Evolutionary conservation across 345 rosid species (phyloP), one percentile per base, ranked within the genome.

Genomic region (Odontarrhena argentea): DNA sequence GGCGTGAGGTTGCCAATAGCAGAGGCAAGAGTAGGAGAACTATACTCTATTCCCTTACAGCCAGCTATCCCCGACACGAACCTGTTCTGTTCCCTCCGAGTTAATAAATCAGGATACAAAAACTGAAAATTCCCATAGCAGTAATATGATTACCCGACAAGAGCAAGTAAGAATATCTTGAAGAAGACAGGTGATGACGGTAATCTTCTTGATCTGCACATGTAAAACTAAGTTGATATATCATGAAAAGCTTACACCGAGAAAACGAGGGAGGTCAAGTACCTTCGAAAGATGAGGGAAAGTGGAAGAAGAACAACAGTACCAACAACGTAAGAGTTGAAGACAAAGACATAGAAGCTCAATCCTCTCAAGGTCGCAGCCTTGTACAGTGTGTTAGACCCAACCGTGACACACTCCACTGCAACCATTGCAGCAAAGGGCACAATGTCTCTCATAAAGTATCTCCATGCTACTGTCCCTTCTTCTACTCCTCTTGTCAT

Each of bases 361-460:
- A 83, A 80, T 52, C 87, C 87, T 48, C 69, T 35, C 63, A 83
- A 64, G 60, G 84, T 48, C 3, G 52, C 87, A 25, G 76, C 83
- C 62, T 83, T 83, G 52, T 11, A 48, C 15, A 48, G 22, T 48
- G 18, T 48, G 67, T 72, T 80, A 7, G 80, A 30, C 2, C 74
- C 78, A 18, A 76, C 81, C 77, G 8, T 76, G 69, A 45, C 71
- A 78, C 71, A 78, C 28, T 80, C 84, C 54, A 76, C 81, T 9
- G 77, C 12, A 2, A 83, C 15, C 83, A 78, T 80, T 1, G 74
- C 87, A 18, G 56, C 69, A 72, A 83, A 55, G n/a, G 71, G 71
- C 26, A 67, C 13, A 3, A 55, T 14, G 6, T 67, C 63, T 3
- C 30, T 67, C 41, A 55, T 25, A 32, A 34, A 55, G 35, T 34